phyloP scores from a whole-genome alignment of 2,329 filamentous ascomycete genomes.

The Aureobasidium sp. region DNA sequence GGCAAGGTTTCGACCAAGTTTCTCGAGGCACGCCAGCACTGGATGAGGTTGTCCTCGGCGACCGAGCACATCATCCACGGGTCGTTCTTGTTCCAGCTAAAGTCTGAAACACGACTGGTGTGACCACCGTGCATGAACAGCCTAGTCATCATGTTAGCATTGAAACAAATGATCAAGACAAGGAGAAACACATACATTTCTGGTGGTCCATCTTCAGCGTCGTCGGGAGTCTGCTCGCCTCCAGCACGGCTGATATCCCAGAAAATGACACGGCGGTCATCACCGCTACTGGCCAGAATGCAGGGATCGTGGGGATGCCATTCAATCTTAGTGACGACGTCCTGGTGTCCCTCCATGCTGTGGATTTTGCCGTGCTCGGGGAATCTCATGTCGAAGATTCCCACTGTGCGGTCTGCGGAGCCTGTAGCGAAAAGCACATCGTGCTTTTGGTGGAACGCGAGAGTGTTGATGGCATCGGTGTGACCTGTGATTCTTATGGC shows the following conservation, averaged over 20 bases:
- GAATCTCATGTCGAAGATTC: slow-evolving; percentile 79
- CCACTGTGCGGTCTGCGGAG: slow-evolving; percentile 90
- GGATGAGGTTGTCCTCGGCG: slow-evolving; percentile 91
- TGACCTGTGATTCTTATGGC: slow-evolving; percentile 64
- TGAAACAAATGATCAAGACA: slow-evolving; percentile 7
- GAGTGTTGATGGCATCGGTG: slow-evolving; percentile 86
- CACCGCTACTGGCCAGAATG: slow-evolving; percentile 82
- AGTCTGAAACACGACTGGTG: slow-evolving; percentile 93
- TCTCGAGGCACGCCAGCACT: slow-evolving; percentile 54
- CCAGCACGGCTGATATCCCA: slow-evolving; percentile 92
- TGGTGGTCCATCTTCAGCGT: slow-evolving; percentile 87
- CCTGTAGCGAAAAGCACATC: slow-evolving; percentile 87
- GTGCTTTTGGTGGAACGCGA: slow-evolving; percentile 87
- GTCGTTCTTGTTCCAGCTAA: slow-evolving; percentile 95
- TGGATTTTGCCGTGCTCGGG: slow-evolving; percentile 71
- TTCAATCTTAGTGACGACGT: slow-evolving; percentile 81
- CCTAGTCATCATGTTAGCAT: slow-evolving; percentile 35
- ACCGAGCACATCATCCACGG: slow-evolving; percentile 95
- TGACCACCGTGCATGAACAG: slow-evolving; percentile 99
- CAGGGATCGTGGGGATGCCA: slow-evolving; percentile 91
- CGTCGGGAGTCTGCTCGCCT: slow-evolving; percentile 89
- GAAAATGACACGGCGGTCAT: slow-evolving; percentile 88
- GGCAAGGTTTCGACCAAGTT: slow-evolving; percentile 28
- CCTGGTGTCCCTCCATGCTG: slow-evolving; percentile 76
- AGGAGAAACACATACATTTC: slow-evolving; percentile 59